These are phyloP conservation scores for Cercospora sp. DNA, from an alignment of 2,329 filamentous ascomycete genomes.

Conservation along the genomic window DNA sequence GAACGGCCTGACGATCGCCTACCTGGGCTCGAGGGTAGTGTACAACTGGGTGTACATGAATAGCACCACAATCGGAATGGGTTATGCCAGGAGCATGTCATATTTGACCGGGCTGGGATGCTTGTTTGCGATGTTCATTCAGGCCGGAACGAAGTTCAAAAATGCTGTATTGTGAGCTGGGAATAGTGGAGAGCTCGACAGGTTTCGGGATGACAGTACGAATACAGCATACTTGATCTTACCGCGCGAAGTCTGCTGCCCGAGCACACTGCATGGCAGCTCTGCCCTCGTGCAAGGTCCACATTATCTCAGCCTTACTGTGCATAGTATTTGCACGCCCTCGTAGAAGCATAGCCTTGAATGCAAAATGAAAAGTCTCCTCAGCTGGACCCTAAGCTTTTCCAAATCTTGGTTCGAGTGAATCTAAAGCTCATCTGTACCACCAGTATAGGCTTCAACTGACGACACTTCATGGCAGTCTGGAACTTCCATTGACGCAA, in stretches of 20 bases:
- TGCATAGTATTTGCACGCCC: background rate
- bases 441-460: background rate
- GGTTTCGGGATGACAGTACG: background rate
- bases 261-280: background rate
- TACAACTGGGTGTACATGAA: slow-evolving; percentile 38
- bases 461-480: background rate
- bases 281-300: background rate
- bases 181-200: background rate
- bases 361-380: background rate
- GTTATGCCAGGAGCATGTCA: slow-evolving; percentile 24
- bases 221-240: background rate
- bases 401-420: slow-evolving; percentile 7
- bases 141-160: slow-evolving; percentile 32
- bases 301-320: background rate
- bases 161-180: background rate
- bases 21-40: slow-evolving; percentile 32
- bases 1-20: slow-evolving; percentile 35
- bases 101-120: slow-evolving; percentile 32
- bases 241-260: background rate
- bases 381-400: background rate
- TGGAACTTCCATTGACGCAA: background rate
- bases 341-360: background rate
- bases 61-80: slow-evolving; percentile 27
- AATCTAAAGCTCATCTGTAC: background rate
- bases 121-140: slow-evolving; percentile 32